Conservation (phyloP, 345 rosid species). For the Passiflora organensis region DNA sequence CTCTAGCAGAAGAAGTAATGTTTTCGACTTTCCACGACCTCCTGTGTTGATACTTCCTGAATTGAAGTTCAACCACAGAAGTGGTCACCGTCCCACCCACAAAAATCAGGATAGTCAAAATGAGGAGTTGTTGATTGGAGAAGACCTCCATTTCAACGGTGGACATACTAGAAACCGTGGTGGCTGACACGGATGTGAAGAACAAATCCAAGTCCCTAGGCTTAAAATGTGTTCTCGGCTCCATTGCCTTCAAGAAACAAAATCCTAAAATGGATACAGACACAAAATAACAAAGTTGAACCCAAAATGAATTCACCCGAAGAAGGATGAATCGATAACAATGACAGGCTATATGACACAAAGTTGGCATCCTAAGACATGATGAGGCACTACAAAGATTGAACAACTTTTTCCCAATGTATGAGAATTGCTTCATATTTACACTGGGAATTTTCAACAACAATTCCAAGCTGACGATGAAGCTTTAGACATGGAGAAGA, state of each 20-base stretch:
- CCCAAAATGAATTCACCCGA: conserved; percentile 4
- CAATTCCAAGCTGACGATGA: too few species aligned
- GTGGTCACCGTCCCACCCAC: conserved; percentile 46
- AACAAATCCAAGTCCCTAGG: conserved; percentile 47
- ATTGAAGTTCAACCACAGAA: conserved; percentile 37
- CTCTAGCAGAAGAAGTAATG: background rate
- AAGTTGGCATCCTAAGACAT: too few species aligned
- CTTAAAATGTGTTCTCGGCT: conserved; percentile 31
- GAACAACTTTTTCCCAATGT: too few species aligned
- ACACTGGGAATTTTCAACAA: too few species aligned
- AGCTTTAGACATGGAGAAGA: too few species aligned
- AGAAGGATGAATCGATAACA: too few species aligned
- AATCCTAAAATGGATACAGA: conserved; percentile 6
- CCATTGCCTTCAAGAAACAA: background rate
- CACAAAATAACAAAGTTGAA: conserved; percentile 9
- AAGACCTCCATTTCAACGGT: conserved; percentile 79
- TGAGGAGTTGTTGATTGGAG: conserved; percentile 52
- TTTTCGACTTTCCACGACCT: background rate
- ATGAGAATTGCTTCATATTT: too few species aligned
- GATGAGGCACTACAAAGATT: too few species aligned
- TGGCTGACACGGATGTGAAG: conserved; percentile 70
- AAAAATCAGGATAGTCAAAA: conserved; percentile 51
- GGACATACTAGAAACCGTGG: conserved; percentile 69
- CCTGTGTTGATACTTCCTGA: background rate
- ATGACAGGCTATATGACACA: too few species aligned